Conservation (phyloP, 805 yeast genomes). For the Pichia sporocuriosa region DNA sequence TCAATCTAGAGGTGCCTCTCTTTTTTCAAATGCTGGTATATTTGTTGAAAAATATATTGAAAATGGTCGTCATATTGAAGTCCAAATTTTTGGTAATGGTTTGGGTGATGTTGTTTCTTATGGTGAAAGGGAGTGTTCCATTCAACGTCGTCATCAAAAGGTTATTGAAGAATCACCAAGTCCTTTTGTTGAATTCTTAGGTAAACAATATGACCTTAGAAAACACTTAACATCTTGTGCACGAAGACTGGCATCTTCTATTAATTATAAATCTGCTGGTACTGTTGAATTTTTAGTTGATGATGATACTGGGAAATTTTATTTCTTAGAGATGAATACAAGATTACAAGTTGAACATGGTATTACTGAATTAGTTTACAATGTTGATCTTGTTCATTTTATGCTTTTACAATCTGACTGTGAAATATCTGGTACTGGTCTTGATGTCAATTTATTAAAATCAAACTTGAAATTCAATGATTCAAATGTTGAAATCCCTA, state of each 20-base stretch:
- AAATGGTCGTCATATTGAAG: slow-evolving; percentile 25
- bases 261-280: slow-evolving; percentile 27
- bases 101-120: slow-evolving; percentile 22
- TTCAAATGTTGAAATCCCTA: slow-evolving; percentile 18
- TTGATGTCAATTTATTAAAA: slow-evolving; percentile 15
- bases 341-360: slow-evolving; percentile 29
- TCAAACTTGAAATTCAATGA: slow-evolving; percentile 10
- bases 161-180: slow-evolving; percentile 28
- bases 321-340: slow-evolving; percentile 27
- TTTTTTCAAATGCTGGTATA: slow-evolving; percentile 21
- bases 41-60: slow-evolving; percentile 25
- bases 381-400: slow-evolving; percentile 22
- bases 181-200: slow-evolving; percentile 18
- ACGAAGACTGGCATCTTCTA: slow-evolving; percentile 16
- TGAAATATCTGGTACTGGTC: slow-evolving; percentile 18
- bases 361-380: slow-evolving; percentile 23
- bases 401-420: slow-evolving; percentile 26
- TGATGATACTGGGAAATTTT: slow-evolving; percentile 21
- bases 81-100: slow-evolving; percentile 27
- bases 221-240: slow-evolving; percentile 18
- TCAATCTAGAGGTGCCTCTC: slow-evolving; percentile 21
- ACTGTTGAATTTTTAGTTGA: slow-evolving; percentile 28
- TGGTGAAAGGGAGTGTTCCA: slow-evolving; percentile 28
- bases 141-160: slow-evolving; percentile 29
- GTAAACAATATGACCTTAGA: slow-evolving; percentile 13